Evolutionary conservation across 2,329 filamentous ascomycete species (phyloP).

Genomic region (Venturia nashicola): DNA sequence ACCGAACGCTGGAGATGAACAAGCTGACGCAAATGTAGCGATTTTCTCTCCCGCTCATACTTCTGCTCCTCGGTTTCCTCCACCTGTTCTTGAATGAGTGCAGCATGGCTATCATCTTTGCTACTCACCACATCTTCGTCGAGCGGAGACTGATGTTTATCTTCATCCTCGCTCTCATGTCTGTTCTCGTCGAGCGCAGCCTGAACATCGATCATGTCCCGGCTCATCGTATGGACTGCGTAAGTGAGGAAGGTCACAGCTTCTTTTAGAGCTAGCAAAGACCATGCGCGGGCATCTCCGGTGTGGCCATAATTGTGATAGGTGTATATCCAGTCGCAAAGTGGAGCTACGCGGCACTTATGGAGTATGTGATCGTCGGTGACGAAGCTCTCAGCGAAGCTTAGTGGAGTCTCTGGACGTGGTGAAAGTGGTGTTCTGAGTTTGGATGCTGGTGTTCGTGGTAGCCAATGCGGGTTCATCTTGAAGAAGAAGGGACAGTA

Average conservation of each 20-base stretch:
- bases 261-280: background rate
- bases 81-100: no score
- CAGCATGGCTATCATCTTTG: background rate
- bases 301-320: background rate
- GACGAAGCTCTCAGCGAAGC: background rate
- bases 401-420: background rate
- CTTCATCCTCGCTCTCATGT: background rate
- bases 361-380: background rate
- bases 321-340: background rate
- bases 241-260: background rate
- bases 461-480: background rate
- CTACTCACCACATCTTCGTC: background rate
- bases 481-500: background rate
- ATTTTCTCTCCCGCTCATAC: background rate
- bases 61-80: background rate
- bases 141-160: background rate
- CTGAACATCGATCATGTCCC: background rate
- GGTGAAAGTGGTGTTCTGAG: background rate
- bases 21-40: background rate
- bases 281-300: background rate
- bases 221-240: background rate
- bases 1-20: background rate
- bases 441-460: background rate
- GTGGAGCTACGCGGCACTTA: background rate
- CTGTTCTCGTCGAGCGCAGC: background rate